These are phyloP conservation scores for Vanilla planifolia DNA, from an alignment of 106 monocot species.

Conservation along the genomic window DNA sequence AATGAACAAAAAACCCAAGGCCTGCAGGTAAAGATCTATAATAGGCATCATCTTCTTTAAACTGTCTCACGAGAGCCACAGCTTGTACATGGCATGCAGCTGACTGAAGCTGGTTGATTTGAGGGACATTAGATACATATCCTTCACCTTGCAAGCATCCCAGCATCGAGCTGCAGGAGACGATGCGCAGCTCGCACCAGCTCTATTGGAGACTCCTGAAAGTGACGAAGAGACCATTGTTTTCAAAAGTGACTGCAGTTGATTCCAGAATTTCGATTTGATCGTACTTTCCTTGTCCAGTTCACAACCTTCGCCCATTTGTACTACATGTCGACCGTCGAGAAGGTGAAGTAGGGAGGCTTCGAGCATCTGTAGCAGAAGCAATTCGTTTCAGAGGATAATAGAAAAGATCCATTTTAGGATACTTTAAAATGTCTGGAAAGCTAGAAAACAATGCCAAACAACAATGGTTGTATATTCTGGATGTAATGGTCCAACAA, in stretches of 20 bases:
- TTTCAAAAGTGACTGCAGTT: slow-evolving; percentile 61
- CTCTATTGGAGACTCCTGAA: slow-evolving; percentile 14
- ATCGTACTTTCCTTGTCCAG: slow-evolving; percentile 21
- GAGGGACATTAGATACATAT: slow-evolving; percentile 81
- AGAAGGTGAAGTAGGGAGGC: slow-evolving; percentile 55
- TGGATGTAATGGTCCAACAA: too few species aligned
- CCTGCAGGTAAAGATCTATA: too few species aligned
- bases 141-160: slow-evolving; percentile 59
- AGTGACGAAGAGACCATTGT: slow-evolving; percentile 46
- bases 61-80: slow-evolving; percentile 73
- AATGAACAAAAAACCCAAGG: too few species aligned
- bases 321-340: slow-evolving; percentile 54
- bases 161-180: slow-evolving; percentile 12
- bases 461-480: too few species aligned
- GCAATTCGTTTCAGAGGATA: too few species aligned
- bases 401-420: not conserved
- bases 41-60: too few species aligned
- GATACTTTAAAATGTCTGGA: too few species aligned
- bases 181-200: slow-evolving; percentile 10
- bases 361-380: slow-evolving; percentile 57
- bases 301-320: slow-evolving; percentile 18
- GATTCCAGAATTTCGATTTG: slow-evolving; percentile 51
- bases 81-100: slow-evolving; percentile 44
- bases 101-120: slow-evolving; percentile 43
- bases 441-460: too few species aligned